phyloP scores from a whole-genome alignment of 169 alveolate species.

The Theileria sp. region DNA sequence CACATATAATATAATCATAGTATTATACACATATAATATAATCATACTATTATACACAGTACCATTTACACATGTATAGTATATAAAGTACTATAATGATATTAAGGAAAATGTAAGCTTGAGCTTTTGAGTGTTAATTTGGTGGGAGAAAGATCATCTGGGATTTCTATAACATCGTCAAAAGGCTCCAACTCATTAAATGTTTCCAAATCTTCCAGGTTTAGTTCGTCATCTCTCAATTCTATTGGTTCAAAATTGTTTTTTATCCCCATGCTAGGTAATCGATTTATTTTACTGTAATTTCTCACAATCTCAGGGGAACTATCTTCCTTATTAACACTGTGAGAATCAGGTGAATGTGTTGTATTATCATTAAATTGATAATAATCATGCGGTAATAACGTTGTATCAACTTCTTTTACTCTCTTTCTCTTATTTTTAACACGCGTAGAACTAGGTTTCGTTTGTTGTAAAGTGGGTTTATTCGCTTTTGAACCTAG shows the following conservation, averaged over 20 bases:
- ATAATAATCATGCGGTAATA: background rate
- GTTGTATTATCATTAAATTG: constrained; percentile 5
- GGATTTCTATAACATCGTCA: background rate
- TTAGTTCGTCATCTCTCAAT: constrained; percentile 12
- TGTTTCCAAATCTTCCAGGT: background rate
- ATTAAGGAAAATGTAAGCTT: background rate
- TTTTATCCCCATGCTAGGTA: constrained; percentile 5
- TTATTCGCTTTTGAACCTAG: no score
- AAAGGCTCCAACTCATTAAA: constrained; percentile 13
- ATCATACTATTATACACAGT: no score
- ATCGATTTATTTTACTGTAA: background rate
- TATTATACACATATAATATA: background rate
- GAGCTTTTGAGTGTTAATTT: background rate
- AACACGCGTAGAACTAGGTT: background rate
- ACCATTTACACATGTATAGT: background rate
- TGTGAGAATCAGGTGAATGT: background rate
- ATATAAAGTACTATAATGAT: background rate
- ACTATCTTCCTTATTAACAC: background rate
- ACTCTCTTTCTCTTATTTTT: background rate
- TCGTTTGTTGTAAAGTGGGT: background rate
- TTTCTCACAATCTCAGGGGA: background rate
- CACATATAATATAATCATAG: constrained; percentile 5
- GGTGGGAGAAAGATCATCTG: background rate
- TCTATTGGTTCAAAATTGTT: constrained; percentile 1
- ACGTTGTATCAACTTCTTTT: background rate